A percentile compares a stretch with the other conserved stretches of the same genome.
phyloP scores from a whole-genome alignment of 768 basidiomycete species.

The Harrya chromipes region DNA sequence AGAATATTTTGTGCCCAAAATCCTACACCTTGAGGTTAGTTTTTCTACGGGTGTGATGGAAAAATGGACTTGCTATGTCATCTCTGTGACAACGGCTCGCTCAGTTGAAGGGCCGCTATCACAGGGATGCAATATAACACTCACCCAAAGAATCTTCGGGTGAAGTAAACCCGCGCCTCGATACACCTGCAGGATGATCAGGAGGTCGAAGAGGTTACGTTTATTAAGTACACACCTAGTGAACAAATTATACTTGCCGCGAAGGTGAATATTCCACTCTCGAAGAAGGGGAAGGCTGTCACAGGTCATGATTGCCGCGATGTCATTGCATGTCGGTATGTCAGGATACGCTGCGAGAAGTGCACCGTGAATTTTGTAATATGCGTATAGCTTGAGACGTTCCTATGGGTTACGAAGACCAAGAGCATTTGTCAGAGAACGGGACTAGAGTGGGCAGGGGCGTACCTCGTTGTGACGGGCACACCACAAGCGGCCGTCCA shows the following conservation, averaged over 20 bases:
- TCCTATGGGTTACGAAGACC: constrained; percentile 16
- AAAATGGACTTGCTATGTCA: constrained; percentile 19
- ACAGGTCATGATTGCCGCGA: constrained; percentile 27
- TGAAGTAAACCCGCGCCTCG: constrained; percentile 36
- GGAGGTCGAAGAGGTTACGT: background rate
- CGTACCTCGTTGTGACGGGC: constrained; percentile 31
- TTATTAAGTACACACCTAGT: constrained; percentile 24
- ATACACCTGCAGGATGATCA: constrained; percentile 32
- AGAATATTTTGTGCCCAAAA: constrained; percentile 39
- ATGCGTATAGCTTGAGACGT: constrained; percentile 36
- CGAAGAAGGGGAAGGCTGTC: constrained; percentile 29
- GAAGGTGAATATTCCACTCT: constrained; percentile 32
- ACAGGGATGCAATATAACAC: constrained; percentile 2
- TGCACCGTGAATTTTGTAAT: constrained; percentile 34
- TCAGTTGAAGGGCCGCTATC: background rate
- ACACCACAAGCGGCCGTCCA: constrained; percentile 23
- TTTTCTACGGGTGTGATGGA: background rate
- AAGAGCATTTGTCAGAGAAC: background rate
- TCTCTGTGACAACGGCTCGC: constrained; percentile 5
- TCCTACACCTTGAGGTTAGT: constrained; percentile 25
- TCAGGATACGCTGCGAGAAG: constrained; percentile 31
- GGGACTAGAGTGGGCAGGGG: background rate
- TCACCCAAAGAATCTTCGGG: constrained; percentile 41
- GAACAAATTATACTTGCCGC: constrained; percentile 33
- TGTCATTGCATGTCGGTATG: constrained; percentile 24